Evolutionary conservation across 78 protist species (phyloP).

Genomic region (Dictyostelium citrinum): DNA sequence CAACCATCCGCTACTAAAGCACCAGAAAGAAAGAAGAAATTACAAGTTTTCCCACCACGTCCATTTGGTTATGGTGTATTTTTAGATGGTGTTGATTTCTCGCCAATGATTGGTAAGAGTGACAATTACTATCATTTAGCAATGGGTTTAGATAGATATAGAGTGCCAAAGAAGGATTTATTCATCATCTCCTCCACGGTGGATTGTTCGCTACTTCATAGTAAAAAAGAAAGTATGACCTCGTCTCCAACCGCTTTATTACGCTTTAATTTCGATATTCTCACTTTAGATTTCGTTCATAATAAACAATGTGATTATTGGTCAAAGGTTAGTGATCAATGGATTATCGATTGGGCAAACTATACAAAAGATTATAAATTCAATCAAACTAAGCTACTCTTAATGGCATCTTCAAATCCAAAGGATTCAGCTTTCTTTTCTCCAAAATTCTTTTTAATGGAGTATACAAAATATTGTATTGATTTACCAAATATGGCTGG

Average conservation of each 20-base stretch:
- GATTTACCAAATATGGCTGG: slow-evolving; percentile 12
- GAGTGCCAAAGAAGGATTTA: neutral
- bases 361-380: neutral
- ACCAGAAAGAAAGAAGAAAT: neutral
- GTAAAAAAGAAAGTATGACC: neutral
- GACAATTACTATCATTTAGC: neutral
- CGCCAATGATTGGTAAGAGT: neutral
- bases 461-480: neutral
- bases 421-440: neutral
- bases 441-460: neutral
- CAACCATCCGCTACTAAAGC: neutral
- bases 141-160: neutral
- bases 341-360: neutral
- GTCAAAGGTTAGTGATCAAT: neutral
- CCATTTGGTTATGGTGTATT: slow-evolving; percentile 13
- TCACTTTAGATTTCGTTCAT: neutral
- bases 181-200: neutral
- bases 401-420: neutral
- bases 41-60: neutral
- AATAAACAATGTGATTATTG: slow-evolving; percentile 2
- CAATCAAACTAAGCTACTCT: neutral
- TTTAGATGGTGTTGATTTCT: slow-evolving; percentile 6
- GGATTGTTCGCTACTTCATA: neutral
- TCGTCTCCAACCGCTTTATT: neutral
- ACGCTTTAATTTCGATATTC: neutral